Conservation (phyloP, 192 early-diverging fungal species). For the Backusella morwellensis region DNA sequence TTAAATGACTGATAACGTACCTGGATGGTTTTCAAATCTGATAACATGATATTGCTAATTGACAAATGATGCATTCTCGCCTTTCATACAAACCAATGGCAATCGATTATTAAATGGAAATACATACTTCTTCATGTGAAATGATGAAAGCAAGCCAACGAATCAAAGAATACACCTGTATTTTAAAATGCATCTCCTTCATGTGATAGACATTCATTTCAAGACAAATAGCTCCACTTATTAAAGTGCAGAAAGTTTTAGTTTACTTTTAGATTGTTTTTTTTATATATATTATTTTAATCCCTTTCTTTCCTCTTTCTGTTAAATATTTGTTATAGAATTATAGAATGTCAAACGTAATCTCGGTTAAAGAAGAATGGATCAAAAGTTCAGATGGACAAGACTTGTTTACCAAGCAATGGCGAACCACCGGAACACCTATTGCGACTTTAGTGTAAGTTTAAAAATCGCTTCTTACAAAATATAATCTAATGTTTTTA, state of each 20-base stretch:
- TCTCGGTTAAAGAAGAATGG: slow-evolving; percentile 42
- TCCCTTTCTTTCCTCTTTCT: background rate
- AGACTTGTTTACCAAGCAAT: slow-evolving; percentile 48
- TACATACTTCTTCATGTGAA: background rate
- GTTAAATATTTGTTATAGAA: background rate
- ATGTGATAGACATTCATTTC: background rate
- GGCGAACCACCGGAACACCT: slow-evolving; percentile 28
- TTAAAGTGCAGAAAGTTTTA: background rate
- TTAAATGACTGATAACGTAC: no score
- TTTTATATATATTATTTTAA: background rate
- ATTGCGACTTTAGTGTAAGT: slow-evolving; percentile 13
- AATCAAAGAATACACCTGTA: background rate
- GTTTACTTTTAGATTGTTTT: background rate
- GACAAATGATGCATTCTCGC: background rate
- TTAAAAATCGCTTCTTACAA: background rate
- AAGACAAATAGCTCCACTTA: background rate
- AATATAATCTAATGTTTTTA: background rate
- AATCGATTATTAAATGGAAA: no score
- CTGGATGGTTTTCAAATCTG: no score
- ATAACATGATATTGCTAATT: no score
- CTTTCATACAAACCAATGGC: background rate
- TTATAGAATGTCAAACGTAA: background rate
- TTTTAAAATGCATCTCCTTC: background rate
- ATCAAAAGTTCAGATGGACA: slow-evolving; percentile 41
- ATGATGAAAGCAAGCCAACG: background rate